Base-by-base conservation (phyloP, 495 filamentous ascomycete species). In the Recurvomyces mirabilis region DNA sequence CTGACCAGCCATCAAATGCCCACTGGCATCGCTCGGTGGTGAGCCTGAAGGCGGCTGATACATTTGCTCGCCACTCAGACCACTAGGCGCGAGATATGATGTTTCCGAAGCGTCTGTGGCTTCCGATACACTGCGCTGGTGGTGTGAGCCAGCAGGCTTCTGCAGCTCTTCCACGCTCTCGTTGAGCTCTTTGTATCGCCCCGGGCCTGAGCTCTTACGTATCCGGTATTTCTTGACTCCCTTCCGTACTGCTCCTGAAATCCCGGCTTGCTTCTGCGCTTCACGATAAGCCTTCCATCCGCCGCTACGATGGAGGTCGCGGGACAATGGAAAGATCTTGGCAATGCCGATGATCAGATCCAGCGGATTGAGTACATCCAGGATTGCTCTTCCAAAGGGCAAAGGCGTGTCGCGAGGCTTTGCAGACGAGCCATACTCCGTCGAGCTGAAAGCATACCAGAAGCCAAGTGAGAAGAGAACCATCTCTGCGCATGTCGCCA, bases 401-500 rank as follows among this genome's bases (percentile, higher is more conserved):
- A 49, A 23, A 5, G 46, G 38, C 5, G 10, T 1, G n/a, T 42
- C 14, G 17, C n/a, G 19, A 4, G 38, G 46, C 15, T 49, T 41
- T 18, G 31, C 39, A n/a, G 24, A 26, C 13, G 38, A 42, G 28
- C 46, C 23, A 32, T 49, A 49, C 25, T 49, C 46, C 20, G 38
- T 42, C 10, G 46, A 41, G 39, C 46, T 49, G 46, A 42, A 49
- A 12, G 46, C 46, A 18, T 35, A 49, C 46, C 46, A 49, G 31
- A 49, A 49, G 15, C 38, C 46, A 11, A 29, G 7, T 6, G 46
- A 24, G 38, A 49, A 42, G 23, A 49, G 38, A n/a, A 43, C 46
- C 46, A 49, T 49, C 38, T 49, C 46, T 7, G 17, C 31, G 22
- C 38, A 49, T 9, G 38, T 49, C 12, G 32, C 38, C 1, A 36